These are phyloP conservation scores for Carex scoparia DNA, from an alignment of 176 grass and related monocot species.

Conservation along the genomic window DNA sequence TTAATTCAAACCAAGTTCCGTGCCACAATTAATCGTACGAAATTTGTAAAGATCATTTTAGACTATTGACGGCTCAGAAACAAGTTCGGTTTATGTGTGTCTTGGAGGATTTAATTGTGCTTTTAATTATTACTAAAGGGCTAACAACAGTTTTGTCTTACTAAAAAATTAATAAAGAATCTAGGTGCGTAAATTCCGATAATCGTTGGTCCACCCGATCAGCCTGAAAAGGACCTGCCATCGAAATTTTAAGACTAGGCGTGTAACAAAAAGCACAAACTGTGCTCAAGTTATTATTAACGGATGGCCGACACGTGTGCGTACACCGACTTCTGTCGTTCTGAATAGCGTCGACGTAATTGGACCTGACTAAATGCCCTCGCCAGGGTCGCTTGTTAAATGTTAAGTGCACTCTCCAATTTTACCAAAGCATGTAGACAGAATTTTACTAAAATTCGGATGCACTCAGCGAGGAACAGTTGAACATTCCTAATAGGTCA, in stretches of 20 bases:
- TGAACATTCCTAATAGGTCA: no score
- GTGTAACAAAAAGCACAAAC: constrained; percentile 16
- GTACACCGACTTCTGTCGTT: background rate
- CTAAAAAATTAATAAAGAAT: background rate
- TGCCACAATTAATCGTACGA: background rate
- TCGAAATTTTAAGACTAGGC: constrained; percentile 3
- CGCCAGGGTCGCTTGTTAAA: background rate
- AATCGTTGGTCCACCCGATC: constrained; percentile 22
- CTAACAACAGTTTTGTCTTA: background rate
- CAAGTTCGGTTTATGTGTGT: background rate
- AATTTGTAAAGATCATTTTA: background rate
- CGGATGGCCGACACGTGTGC: constrained; percentile 1
- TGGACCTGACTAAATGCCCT: background rate
- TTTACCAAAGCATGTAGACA: background rate
- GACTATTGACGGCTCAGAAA: background rate
- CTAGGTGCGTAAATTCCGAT: constrained; percentile 1
- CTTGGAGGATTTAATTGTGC: background rate
- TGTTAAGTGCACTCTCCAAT: background rate
- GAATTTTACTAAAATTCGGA: background rate
- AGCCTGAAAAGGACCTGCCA: constrained; percentile 13
- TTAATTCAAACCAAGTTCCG: background rate
- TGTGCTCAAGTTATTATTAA: background rate
- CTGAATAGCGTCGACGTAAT: background rate
- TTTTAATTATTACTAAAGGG: background rate
- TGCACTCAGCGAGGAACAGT: background rate